phyloP scores from a whole-genome alignment of 2,329 filamentous ascomycete genomes.

The Xylaria sp. region DNA sequence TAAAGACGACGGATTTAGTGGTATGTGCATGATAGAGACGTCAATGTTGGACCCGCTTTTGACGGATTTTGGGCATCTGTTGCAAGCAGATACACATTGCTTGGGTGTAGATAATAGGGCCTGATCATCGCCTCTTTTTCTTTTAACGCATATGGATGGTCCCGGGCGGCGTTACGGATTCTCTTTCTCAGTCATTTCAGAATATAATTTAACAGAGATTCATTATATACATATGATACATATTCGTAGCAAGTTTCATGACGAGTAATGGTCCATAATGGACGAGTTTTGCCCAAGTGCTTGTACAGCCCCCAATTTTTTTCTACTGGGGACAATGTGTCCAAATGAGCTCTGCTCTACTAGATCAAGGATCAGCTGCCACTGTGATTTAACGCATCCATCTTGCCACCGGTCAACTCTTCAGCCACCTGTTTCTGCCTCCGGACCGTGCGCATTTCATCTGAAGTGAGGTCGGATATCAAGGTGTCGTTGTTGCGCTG shows the following conservation, averaged over 20 bases:
- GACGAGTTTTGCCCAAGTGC: neutral
- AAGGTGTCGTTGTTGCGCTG: constrained; percentile 43
- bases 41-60: constrained; percentile 1
- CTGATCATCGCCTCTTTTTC: constrained; percentile 24
- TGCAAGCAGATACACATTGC: constrained; percentile 35
- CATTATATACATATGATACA: constrained; percentile 45
- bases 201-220: constrained; percentile 34
- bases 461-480: constrained; percentile 51
- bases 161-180: constrained; percentile 31
- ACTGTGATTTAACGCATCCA: constrained; percentile 49
- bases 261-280: constrained; percentile 25
- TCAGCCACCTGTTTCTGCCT: constrained; percentile 67
- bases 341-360: neutral
- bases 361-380: neutral
- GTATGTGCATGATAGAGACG: constrained; percentile 16
- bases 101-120: constrained; percentile 30
- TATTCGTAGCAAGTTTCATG: constrained; percentile 32
- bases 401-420: constrained; percentile 68
- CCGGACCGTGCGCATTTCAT: constrained; percentile 58
- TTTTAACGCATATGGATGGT: constrained; percentile 35
- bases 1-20: neutral
- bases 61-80: constrained; percentile 17
- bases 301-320: neutral
- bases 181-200: constrained; percentile 13
- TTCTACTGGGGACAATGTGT: neutral